Conservation (phyloP, 73 alveolate species). For the Stentor roeselii region DNA sequence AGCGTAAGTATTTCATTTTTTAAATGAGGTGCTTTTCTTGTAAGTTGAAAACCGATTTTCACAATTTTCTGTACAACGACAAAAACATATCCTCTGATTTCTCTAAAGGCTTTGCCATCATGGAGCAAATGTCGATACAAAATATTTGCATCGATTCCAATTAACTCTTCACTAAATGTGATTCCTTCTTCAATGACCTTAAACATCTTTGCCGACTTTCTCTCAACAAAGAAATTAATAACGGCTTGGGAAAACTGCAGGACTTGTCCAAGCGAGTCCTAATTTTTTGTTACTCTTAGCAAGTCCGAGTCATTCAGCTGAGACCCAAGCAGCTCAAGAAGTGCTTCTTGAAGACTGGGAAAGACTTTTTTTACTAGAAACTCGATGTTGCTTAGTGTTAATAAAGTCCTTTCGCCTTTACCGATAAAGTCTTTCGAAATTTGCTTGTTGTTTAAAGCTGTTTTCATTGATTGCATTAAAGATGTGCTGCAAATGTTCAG, state of each 20-base stretch:
- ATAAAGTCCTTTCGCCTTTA: not conserved
- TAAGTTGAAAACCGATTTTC: not conserved
- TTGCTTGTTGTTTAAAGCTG: not conserved
- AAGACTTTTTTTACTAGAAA: not conserved
- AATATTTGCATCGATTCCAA: conserved; percentile 11
- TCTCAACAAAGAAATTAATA: not conserved
- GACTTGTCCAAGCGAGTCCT: not conserved
- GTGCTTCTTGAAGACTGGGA: not conserved
- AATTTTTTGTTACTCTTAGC: not conserved
- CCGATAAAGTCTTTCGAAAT: not conserved
- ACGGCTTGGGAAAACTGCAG: not conserved
- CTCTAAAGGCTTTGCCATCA: not conserved
- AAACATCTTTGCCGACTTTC: not conserved
- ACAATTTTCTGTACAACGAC: not conserved
- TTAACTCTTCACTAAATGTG: not conserved
- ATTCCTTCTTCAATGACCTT: conserved; percentile 3
- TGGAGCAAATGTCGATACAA: not conserved
- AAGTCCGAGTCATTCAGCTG: not conserved
- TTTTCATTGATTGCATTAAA: conserved; percentile 20
- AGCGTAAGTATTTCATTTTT: not conserved
- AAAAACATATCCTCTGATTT: not conserved
- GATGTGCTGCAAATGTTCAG: not conserved
- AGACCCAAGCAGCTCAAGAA: not conserved
- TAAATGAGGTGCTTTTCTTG: conserved; percentile 18
- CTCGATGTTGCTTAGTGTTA: not conserved